Conservation (phyloP, 441 rosid species). For the Rhodomyrtus psidioides region DNA sequence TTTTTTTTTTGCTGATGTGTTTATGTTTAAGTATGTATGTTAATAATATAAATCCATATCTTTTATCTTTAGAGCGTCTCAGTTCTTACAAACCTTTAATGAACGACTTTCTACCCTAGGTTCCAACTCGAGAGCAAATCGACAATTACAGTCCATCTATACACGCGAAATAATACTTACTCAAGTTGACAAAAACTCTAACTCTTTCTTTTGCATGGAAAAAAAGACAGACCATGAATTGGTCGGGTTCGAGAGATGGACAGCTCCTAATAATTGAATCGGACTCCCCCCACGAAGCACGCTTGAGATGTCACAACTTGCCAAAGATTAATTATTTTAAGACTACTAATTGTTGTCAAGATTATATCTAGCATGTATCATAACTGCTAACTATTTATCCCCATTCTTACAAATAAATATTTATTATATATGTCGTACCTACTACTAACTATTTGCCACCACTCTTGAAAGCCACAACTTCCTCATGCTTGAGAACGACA, state of each 20-base stretch:
- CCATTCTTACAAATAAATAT: no score
- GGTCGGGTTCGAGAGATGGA: neutral
- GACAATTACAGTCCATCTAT: neutral
- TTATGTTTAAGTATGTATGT: neutral
- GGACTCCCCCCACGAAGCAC: neutral
- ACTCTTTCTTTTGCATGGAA: neutral
- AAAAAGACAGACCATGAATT: neutral
- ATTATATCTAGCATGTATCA: no score
- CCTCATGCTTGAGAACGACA: neutral
- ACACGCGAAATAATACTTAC: neutral
- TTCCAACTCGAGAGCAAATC: neutral
- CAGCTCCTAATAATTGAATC: neutral
- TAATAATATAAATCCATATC: neutral
- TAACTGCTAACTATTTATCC: no score
- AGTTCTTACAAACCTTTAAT: neutral
- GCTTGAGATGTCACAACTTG: neutral
- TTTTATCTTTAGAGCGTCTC: neutral
- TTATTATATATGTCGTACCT: neutral
- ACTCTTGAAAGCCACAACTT: neutral
- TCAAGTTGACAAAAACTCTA: neutral
- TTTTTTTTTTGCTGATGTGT: neutral
- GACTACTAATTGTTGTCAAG: no score
- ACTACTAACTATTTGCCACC: neutral
- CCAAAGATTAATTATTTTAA: neutral
- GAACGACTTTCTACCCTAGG: neutral